Evolutionary conservation across 192 early-diverging fungal genomes (phyloP), one percentile per base, ranked within the genome.

Genomic region (Backusella macrospora): DNA sequence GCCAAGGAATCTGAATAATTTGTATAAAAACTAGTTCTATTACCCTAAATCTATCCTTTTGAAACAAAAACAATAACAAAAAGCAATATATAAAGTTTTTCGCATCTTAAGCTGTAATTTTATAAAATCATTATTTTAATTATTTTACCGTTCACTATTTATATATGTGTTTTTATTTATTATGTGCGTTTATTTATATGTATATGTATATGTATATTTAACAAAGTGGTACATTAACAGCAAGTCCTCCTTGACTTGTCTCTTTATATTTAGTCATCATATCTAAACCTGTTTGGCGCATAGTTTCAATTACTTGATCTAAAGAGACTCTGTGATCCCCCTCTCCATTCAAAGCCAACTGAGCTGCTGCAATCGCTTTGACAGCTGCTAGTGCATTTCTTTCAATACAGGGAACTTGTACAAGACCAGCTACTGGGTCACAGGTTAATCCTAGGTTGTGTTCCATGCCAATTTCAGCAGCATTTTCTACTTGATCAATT

Each of bases 221-320:
- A 76, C 88, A 90, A 4, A 94, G 63, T 5, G 94, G 92, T 4
- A 96, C 95, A 84, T 95, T 95, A 46, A 96, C 94, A 5, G 94
- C 94, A 42, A 98, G 87, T 29, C 96, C 96, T 62, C 95, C 96
- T 76, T 94, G 92, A 34, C 89, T 91, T 0, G 96, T 98, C 75
- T 98, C 96, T 83, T 98, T 98, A 87, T 98, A 98, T 83, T 98
- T 98, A 62, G 85, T 89, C 89, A 90, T 89, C 95, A 96, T 96
- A 78, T 96, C 94, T 6, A 89, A 80, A 73, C 93, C 93, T 3
- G 95, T 95, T 84, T 96, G 94, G 39, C 94, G 87, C 95, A 96
- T 96, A 4, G 95, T 95, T 80, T 95, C 94, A 78, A 96, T 96
- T 46, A 95, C 95, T 79, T 96, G 94, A 73, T 96, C 95, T 38